Conservation (phyloP, 1,284 basidiomycete species). For the Chalciporus piperatoides region DNA sequence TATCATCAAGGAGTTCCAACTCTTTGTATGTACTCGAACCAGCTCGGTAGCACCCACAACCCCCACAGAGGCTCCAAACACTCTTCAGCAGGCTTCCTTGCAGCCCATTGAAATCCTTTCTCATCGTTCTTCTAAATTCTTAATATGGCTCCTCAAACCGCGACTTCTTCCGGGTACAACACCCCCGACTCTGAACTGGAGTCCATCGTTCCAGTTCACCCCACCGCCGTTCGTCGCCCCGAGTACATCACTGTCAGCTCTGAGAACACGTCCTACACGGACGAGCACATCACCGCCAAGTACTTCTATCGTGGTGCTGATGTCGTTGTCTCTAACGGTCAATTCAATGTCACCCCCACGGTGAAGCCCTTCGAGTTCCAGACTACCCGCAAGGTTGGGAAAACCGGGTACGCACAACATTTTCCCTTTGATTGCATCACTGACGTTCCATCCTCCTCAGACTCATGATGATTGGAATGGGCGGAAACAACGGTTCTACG, state of each 20-base stretch:
- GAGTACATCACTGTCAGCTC: conserved; percentile 82
- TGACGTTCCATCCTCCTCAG: conserved; percentile 40
- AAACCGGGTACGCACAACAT: conserved; percentile 75
- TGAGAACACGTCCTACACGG: conserved; percentile 77
- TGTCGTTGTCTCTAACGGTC: conserved; percentile 67
- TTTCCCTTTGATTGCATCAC: conserved; percentile 10
- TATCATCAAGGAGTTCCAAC: conserved; percentile 29
- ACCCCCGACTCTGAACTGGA: conserved; percentile 66
- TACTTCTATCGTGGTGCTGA: conserved; percentile 82
- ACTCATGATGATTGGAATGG: conserved; percentile 94
- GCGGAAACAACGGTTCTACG: conserved; percentile 97
- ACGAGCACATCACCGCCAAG: conserved; percentile 79
- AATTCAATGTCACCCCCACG: conserved; percentile 76
- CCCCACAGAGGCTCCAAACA: conserved; percentile 73
- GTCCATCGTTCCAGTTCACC: conserved; percentile 69
- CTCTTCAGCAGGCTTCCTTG: conserved; percentile 59
- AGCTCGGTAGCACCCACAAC: conserved; percentile 77
- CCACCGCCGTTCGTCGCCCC: conserved; percentile 77
- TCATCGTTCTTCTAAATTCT: conserved; percentile 19
- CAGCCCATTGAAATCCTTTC: conserved; percentile 44
- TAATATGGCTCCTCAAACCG: conserved; percentile 51
- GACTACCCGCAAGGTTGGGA: conserved; percentile 83
- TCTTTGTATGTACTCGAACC: conserved; percentile 85
- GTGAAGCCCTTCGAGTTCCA: conserved; percentile 86
- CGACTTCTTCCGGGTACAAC: conserved; percentile 58